Evolutionary conservation across 1,284 basidiomycete species (phyloP), one percentile per base, ranked within the genome.

Genomic region (Apiotrichum laibachii): DNA sequence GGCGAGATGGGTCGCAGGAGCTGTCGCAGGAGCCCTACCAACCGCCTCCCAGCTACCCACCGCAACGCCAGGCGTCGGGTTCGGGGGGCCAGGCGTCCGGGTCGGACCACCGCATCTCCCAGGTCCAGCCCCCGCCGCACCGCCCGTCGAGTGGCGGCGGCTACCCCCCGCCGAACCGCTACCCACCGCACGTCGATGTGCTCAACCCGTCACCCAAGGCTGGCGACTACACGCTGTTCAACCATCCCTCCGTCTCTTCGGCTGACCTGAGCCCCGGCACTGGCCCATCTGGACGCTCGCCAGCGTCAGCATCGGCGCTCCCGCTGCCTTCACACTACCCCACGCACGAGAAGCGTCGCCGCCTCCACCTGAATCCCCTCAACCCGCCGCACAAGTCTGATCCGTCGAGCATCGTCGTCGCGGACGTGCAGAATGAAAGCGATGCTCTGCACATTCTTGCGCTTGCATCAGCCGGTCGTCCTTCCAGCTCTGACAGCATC

Each of bases 361-460:
- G 70, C 5, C 55, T 72, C 26, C 69, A 70, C 51, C 67, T 73
- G 31, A 69, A 70, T 51, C 70, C 71, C 0, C 47, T 58, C 7
- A 39, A 53, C 13, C 46, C 37, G 34, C 39, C 51, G 9, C 40
- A 42, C 51, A 53, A 53, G 42, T 42, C 51, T 11, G 76, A 78
- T 45, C 71, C 76, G 3, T 67, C 67, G 44, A 70, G 67, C 31
- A 74, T 79, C 44, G 73, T 79, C 39, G 71, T 76, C 12, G 77
- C 76, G 1, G 77, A 74, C 53, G 75, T 79, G 72, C 74, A 77
- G 59, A 79, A 79, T 47, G 77, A 79, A 58, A 69, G 66, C 22
- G 77, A 79, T 52, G 77, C 77, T 22, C 60, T 79, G 44, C 70
- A 75, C 18, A 77, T 79, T 19, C 68, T 79, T 12, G 77, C 77